Base-by-base conservation (phyloP, 345 rosid species). In the Eucalyptus cloeziana region DNA sequence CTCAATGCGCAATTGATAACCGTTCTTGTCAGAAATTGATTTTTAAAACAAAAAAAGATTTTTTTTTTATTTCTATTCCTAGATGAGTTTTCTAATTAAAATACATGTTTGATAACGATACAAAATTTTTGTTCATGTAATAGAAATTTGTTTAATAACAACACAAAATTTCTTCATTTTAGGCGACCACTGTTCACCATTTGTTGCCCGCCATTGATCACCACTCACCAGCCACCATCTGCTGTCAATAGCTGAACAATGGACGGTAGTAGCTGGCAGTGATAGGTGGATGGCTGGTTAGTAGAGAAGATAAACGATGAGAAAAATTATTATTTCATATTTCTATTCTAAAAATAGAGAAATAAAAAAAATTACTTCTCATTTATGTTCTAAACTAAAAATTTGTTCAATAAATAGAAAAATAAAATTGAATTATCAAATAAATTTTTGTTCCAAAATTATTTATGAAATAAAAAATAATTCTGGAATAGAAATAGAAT, bases 161-260 rank as follows among this genome's bases (percentile, higher is more conserved):
- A 19, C 10, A 52, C 1, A 19, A 52, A 19, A 17, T 21, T 52
- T 52, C 10, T 52, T 0, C 2, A 1, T 52, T 1, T 52, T 7
- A 21, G 4, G 2, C 2, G 5, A 19, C 0, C 5, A 52, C 0
- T 8, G 0, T 52, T 7, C 24, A 21, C 25, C 58, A 52, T 52
- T 0, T 52, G 4, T 52, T 21, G 58, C 8, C 9, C 21, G 7
- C 25, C 25, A 21, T 19, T 3, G 25, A 52, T 52, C 4, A 1
- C 58, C 0, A 0, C 19, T 52, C 4, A 1, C 58, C 0, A 0
- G 4, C 58, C 2, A 0, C 4, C 24, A 1, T 52, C 1, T 5
- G 1, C 10, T 52, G 8, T 52, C 0, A 2, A 0, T 2, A 19
- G 2, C 58, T 2, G 0, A 3, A 52, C 58, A 52, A 52, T 2